phyloP scores from a whole-genome alignment of 768 basidiomycete species.

The Xanthoconium purpureum region DNA sequence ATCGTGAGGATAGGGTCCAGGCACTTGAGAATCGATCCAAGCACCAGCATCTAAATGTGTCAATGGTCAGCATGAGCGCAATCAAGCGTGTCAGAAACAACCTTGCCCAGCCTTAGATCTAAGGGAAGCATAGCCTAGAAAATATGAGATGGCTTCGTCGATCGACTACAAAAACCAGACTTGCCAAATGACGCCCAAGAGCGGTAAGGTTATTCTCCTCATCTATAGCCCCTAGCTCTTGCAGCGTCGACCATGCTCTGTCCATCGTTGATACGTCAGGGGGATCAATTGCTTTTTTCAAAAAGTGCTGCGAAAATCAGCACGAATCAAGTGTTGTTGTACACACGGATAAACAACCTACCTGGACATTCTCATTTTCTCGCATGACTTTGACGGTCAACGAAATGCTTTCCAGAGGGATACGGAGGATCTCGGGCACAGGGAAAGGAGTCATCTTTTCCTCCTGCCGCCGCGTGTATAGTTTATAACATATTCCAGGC shows the following conservation, averaged over 20 bases:
- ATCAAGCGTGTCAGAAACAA: slow-evolving; percentile 19
- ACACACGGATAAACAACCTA: slow-evolving; percentile 22
- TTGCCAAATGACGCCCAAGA: slow-evolving; percentile 75
- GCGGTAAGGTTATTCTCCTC: slow-evolving; percentile 66
- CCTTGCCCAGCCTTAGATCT: slow-evolving; percentile 85
- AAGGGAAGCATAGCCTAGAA: slow-evolving; percentile 77
- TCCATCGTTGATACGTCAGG: slow-evolving; percentile 75
- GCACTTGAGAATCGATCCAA: slow-evolving; percentile 81
- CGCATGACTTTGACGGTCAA: slow-evolving; percentile 79
- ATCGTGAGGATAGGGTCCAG: slow-evolving; percentile 79
- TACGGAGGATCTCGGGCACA: slow-evolving; percentile 83
- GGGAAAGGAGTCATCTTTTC: slow-evolving; percentile 67
- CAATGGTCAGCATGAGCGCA: slow-evolving; percentile 1
- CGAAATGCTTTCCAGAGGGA: slow-evolving; percentile 79
- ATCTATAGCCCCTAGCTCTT: slow-evolving; percentile 77
- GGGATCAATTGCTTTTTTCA: slow-evolving; percentile 78
- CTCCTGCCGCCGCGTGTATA: slow-evolving; percentile 77
- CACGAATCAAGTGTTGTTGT: background rate
- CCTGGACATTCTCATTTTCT: slow-evolving; percentile 76
- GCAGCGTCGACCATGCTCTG: slow-evolving; percentile 66
- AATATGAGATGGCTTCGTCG: background rate
- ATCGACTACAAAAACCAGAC: slow-evolving; percentile 7
- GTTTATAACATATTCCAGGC: slow-evolving; percentile 81
- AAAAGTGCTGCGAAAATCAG: slow-evolving; percentile 46
- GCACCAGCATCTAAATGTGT: slow-evolving; percentile 74